Percentiles rank a stretch among this genome's conserved stretches.
phyloP scores from a whole-genome alignment of 2,329 filamentous ascomycete species.

The Aspergillus sojae region DNA sequence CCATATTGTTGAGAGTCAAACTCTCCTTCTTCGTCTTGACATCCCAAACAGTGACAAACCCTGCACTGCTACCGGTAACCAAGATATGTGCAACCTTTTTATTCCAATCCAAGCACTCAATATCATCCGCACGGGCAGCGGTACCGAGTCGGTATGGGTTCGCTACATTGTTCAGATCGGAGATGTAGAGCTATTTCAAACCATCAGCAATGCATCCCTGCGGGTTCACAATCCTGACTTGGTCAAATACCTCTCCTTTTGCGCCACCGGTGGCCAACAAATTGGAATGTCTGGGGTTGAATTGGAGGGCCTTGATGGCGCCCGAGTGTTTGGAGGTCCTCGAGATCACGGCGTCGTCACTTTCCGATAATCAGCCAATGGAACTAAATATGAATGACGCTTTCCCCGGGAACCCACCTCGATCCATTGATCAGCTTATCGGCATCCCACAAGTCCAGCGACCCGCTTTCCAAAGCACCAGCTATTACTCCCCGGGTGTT shows the following conservation, averaged over 20 bases:
- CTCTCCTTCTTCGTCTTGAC: constrained; percentile 97
- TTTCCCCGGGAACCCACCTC: constrained; percentile 43
- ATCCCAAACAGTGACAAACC: constrained; percentile 98
- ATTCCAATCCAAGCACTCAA: constrained; percentile 98
- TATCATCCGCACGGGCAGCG: constrained; percentile 87
- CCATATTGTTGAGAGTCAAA: constrained; percentile 84
- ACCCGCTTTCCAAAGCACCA: constrained; percentile 91
- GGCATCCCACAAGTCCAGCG: constrained; percentile 91
- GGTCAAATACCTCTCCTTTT: constrained; percentile 71
- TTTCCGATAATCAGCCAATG: constrained; percentile 28
- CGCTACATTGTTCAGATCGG: constrained; percentile 86
- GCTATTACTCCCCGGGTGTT: constrained; percentile 88
- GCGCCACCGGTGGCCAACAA: constrained; percentile 89
- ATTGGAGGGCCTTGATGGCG: constrained; percentile 90
- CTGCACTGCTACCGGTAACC: constrained; percentile 87
- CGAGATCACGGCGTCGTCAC: constrained; percentile 75
- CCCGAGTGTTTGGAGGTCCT: constrained; percentile 88
- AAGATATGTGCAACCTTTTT: constrained; percentile 96
- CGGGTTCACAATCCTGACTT: neutral
- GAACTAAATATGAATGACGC: neutral
- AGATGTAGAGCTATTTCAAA: constrained; percentile 71
- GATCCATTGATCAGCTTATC: constrained; percentile 62
- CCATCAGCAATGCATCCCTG: constrained; percentile 9
- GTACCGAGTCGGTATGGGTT: constrained; percentile 86
- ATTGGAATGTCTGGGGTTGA: constrained; percentile 90